Percentiles rank a stretch among this genome's conserved stretches.
These are phyloP conservation scores for Pulveroboletus sp. DNA, from an alignment of 768 basidiomycete genomes.

Conservation along the genomic window DNA sequence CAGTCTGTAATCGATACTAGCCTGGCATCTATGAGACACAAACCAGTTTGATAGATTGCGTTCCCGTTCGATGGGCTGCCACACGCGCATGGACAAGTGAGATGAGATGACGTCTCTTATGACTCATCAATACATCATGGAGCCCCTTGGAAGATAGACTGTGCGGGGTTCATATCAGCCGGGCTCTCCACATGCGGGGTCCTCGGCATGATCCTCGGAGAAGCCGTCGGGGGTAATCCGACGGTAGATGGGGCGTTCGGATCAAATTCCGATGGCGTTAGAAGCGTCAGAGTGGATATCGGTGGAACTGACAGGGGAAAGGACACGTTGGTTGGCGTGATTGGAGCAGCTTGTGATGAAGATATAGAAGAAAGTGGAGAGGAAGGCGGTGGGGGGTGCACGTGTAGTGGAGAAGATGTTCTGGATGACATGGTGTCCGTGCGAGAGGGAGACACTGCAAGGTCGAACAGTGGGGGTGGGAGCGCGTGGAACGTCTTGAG, in stretches of 20 bases:
- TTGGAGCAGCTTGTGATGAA: constrained; percentile 3
- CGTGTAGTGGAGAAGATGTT: constrained; percentile 8
- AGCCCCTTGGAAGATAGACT: constrained; percentile 7
- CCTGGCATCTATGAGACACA: too few species aligned
- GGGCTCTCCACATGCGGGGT: constrained; percentile 32
- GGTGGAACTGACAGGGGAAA: constrained; percentile 20
- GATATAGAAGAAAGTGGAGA: constrained; percentile 7
- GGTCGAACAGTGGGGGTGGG: constrained; percentile 39
- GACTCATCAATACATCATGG: not conserved
- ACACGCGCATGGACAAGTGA: too few species aligned
- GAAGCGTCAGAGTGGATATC: constrained; percentile 16
- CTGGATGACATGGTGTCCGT: constrained; percentile 30
- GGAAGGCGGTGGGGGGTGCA: constrained; percentile 1
- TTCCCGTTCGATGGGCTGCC: too few species aligned
- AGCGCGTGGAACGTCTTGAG: constrained; percentile 44
- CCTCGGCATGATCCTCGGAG: constrained; percentile 20
- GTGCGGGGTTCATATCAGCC: constrained; percentile 18
- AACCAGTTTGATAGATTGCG: too few species aligned
- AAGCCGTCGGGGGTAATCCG: constrained; percentile 7
- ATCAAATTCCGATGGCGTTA: not conserved
- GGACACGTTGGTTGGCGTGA: not conserved
- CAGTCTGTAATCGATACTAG: too few species aligned
- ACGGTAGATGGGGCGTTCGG: not conserved
- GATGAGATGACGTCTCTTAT: not conserved
- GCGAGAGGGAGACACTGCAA: constrained; percentile 24